Conservation (phyloP, 345 rosid species). For the Carallia brachiata region DNA sequence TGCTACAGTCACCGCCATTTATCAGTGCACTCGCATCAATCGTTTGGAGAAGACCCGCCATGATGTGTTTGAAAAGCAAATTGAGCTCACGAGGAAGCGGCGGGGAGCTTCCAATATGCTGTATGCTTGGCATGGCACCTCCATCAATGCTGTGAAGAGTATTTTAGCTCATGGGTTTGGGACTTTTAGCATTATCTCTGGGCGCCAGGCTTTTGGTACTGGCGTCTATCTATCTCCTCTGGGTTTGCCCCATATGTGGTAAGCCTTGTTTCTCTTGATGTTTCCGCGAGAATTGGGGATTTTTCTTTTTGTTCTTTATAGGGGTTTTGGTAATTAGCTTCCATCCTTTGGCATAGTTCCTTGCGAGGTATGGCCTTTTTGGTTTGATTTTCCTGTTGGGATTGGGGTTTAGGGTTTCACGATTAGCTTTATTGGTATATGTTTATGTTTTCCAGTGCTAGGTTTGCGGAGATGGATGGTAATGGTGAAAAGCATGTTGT, state of each 20-base stretch:
- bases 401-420: background rate
- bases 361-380: too few species aligned
- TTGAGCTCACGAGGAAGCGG: slow-evolving; percentile 22
- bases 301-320: background rate
- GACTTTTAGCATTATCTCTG: slow-evolving; percentile 20
- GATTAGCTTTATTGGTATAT: background rate
- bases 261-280: background rate
- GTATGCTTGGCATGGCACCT: slow-evolving; percentile 47
- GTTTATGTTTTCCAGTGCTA: slow-evolving; percentile 24
- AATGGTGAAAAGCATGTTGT: slow-evolving; percentile 46
- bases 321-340: background rate
- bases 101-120: slow-evolving; percentile 30
- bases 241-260: slow-evolving; percentile 39
- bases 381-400: background rate
- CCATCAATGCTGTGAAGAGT: slow-evolving; percentile 23
- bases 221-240: slow-evolving; percentile 45
- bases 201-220: slow-evolving; percentile 25
- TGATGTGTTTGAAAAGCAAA: slow-evolving; percentile 34
- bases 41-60: slow-evolving; percentile 30
- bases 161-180: slow-evolving; percentile 46
- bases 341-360: too few species aligned
- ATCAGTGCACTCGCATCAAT: slow-evolving; percentile 23
- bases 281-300: background rate
- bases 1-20: slow-evolving; percentile 34
- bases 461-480: slow-evolving; percentile 34